These are phyloP conservation scores for Rickenella mellea DNA, from an alignment of 768 basidiomycete genomes.

Conservation along the genomic window DNA sequence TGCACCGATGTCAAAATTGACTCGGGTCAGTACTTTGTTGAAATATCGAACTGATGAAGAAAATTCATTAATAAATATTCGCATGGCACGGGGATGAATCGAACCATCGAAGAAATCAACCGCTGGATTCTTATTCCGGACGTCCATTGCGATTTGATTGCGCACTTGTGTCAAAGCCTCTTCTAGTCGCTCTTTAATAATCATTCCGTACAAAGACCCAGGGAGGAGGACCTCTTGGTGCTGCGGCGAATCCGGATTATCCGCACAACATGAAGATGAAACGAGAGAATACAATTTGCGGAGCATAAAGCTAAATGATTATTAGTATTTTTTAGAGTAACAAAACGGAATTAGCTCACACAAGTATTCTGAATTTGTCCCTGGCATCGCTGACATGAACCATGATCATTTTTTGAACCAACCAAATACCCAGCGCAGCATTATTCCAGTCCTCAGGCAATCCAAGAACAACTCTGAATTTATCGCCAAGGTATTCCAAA, in stretches of 20 bases:
- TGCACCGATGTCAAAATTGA: constrained; percentile 88
- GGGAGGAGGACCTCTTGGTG: constrained; percentile 96
- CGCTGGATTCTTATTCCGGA: constrained; percentile 60
- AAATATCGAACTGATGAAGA: constrained; percentile 73
- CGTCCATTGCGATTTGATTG: constrained; percentile 58
- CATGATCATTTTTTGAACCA: constrained; percentile 78
- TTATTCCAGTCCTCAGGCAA: constrained; percentile 93
- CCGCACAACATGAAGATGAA: constrained; percentile 80
- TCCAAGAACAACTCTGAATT: constrained; percentile 86
- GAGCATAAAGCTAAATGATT: constrained; percentile 75
- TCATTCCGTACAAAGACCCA: constrained; percentile 88
- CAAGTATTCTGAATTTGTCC: constrained; percentile 90
- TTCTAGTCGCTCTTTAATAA: constrained; percentile 94
- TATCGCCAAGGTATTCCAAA: constrained; percentile 90
- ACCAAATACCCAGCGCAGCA: constrained; percentile 66
- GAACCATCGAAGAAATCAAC: constrained; percentile 85
- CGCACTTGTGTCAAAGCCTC: constrained; percentile 74
- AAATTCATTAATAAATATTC: neutral
- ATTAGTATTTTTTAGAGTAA: constrained; percentile 4
- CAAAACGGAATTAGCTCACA: constrained; percentile 45
- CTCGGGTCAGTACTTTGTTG: constrained; percentile 57
- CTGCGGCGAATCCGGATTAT: constrained; percentile 98
- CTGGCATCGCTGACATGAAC: constrained; percentile 82
- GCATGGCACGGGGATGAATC: too few species aligned
- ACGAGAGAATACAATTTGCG: constrained; percentile 90